Conservation (phyloP, 306 rosid genomes). For the Quercus robur region DNA sequence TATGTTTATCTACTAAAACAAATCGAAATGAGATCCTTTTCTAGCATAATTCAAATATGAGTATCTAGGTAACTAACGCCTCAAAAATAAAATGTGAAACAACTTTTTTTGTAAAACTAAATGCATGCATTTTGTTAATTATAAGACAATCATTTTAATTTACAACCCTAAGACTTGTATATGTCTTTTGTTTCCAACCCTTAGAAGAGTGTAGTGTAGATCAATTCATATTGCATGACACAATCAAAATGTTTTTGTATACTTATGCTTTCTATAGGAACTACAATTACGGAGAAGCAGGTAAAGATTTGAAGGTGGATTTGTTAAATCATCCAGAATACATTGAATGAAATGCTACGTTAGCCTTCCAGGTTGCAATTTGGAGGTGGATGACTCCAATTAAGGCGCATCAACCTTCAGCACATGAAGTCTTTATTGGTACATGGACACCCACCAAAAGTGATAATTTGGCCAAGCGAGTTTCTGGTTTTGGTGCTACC, state of each 20-base stretch:
- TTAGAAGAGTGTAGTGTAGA: neutral
- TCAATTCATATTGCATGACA: neutral
- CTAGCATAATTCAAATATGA: no score
- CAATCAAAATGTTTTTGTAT: neutral
- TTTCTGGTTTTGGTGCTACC: no score
- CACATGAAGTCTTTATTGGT: constrained; percentile 79
- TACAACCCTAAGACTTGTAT: no score
- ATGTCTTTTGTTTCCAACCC: neutral
- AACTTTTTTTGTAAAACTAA: no score
- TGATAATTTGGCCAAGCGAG: constrained; percentile 44
- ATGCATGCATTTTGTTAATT: no score
- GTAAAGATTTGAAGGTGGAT: constrained; percentile 71
- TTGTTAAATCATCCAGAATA: constrained; percentile 82
- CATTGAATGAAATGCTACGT: constrained; percentile 89
- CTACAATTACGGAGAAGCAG: constrained; percentile 79
- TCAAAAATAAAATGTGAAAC: no score
- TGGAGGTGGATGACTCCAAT: constrained; percentile 85
- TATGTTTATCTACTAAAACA: neutral
- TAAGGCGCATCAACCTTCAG: constrained; percentile 75
- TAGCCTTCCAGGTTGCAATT: constrained; percentile 87
- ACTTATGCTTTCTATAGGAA: constrained; percentile 51
- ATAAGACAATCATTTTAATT: no score
- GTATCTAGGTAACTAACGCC: no score
- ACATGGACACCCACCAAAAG: constrained; percentile 89
- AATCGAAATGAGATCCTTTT: neutral